Conservation (phyloP, 2,329 filamentous ascomycete genomes). For the Fusarium verticillioides region DNA sequence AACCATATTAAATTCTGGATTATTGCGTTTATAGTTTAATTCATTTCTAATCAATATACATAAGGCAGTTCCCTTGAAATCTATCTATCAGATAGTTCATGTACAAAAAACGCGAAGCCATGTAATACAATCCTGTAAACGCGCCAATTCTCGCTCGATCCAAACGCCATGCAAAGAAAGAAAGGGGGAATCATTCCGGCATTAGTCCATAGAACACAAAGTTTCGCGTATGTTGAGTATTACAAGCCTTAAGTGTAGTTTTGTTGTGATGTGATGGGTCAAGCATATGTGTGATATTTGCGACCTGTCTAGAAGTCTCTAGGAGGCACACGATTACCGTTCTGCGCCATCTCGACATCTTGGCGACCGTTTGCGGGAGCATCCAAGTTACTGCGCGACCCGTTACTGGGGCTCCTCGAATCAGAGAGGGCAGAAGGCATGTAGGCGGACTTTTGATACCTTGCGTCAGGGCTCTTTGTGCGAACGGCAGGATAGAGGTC, state of each 20-base stretch:
- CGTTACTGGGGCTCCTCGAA: constrained; percentile 27
- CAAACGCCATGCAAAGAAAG: constrained; percentile 33
- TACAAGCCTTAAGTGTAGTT: not conserved
- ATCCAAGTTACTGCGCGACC: constrained; percentile 20
- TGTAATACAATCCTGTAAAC: not conserved
- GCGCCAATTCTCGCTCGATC: not conserved
- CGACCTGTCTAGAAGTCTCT: constrained; percentile 20
- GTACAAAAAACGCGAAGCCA: not conserved
- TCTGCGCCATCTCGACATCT: constrained; percentile 37
- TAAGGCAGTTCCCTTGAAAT: not conserved
- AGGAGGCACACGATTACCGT: not conserved
- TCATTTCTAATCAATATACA: not conserved
- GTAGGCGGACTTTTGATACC: constrained; percentile 45
- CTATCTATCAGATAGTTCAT: not conserved
- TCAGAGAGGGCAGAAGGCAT: constrained; percentile 29
- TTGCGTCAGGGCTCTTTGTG: constrained; percentile 56
- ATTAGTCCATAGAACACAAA: constrained; percentile 18
- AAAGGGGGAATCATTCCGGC: constrained; percentile 33
- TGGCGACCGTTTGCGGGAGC: not conserved
- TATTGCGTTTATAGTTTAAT: not conserved
- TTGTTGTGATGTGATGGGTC: not conserved
- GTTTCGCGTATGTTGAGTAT: not conserved
- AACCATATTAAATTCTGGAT: not conserved
- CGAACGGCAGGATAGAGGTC: constrained; percentile 84
- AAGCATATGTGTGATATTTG: not conserved